Evolutionary conservation across 2,329 filamentous ascomycete genomes (phyloP), one percentile per base, ranked within the genome.

Genomic region (Colletotrichum magnum): DNA sequence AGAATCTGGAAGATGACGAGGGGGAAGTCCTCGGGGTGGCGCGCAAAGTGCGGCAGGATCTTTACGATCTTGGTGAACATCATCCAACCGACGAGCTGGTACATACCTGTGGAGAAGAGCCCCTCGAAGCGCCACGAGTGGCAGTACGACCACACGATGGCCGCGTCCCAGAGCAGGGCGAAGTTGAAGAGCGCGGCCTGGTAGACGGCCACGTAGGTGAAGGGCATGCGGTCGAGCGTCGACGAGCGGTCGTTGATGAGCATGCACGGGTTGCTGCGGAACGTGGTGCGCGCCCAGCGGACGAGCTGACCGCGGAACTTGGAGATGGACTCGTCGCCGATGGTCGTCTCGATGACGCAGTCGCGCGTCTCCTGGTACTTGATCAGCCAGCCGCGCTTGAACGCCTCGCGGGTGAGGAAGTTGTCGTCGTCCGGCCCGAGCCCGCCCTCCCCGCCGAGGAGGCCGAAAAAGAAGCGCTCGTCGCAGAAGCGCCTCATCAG

Each of bases 371-470:
- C 83, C 74, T 92, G 88, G 58, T 91, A 85, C 53, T 82, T 81
- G 67, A 90, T 84, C 7, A 82, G 79, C 82, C 83, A 89, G n/a
- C 82, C 83, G 6, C 83, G 75, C 10, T 79, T 79, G 50, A 88
- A 82, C 6, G 85, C 80, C 69, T 83, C 88, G 12, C 89, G 81
- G 0, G 89, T 91, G 43, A 88, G 79, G 72, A 85, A 90, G 75
- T 91, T 91, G 79, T 92, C 89, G 67, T 91, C 89, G 69, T 91
- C 89, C 0, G 82, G 80, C 21, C 85, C 83, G 2, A 90, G 75
- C 0, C 85, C 85, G 10, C 47, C 41, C 36, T 43, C 16, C 0
- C 82, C 81, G 1, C 78, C 80, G 1, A 84, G 78, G 0, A 75
- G 53, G 0, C 79, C 79, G 26, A 85, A 83, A 65, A 85, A 81